Conservation (phyloP, 2,329 filamentous ascomycete genomes). For the Cercospora sp. region DNA sequence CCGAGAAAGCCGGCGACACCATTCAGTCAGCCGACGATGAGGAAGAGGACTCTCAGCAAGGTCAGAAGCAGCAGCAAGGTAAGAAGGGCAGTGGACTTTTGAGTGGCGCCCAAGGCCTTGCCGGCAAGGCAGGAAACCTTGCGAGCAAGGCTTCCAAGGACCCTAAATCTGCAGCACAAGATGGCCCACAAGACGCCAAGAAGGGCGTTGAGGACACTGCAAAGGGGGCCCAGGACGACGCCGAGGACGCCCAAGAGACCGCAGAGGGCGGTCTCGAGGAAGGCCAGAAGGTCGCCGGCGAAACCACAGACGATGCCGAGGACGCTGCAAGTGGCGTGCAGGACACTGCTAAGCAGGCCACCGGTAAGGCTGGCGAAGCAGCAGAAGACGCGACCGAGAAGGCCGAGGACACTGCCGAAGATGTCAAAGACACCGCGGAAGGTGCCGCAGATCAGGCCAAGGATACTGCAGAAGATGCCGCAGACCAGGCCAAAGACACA, state of each 20-base stretch:
- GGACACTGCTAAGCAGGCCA: slow-evolving; percentile 31
- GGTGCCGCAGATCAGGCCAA: slow-evolving; percentile 30
- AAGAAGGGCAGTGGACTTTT: slow-evolving; percentile 42
- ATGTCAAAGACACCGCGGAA: slow-evolving; percentile 28
- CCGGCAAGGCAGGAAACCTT: slow-evolving; percentile 50
- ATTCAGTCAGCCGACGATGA: slow-evolving; percentile 39
- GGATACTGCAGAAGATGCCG: slow-evolving; percentile 29
- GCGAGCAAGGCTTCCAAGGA: slow-evolving; percentile 48
- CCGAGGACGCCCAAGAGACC: slow-evolving; percentile 35
- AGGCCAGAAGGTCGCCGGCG: slow-evolving; percentile 36
- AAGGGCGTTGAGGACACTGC: slow-evolving; percentile 40
- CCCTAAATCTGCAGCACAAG: slow-evolving; percentile 32
- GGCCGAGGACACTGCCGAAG: slow-evolving; percentile 33
- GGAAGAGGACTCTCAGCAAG: slow-evolving; percentile 32
- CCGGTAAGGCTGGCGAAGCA: slow-evolving; percentile 30
- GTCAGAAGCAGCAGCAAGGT: slow-evolving; percentile 30
- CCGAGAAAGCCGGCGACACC: slow-evolving; percentile 45
- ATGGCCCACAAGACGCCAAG: slow-evolving; percentile 37
- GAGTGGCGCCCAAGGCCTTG: slow-evolving; percentile 49
- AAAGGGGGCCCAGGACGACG: slow-evolving; percentile 40
- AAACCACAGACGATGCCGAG: slow-evolving; percentile 38
- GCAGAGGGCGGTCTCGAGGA: slow-evolving; percentile 38
- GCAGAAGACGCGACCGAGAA: slow-evolving; percentile 33
- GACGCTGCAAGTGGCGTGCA: slow-evolving; percentile 21
- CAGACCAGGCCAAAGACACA: slow-evolving; percentile 31